A percentile compares a stretch with the other conserved stretches of the same genome.
These are phyloP conservation scores for Erysiphe pulchra DNA, from an alignment of 2,329 filamentous ascomycete species.

Conservation along the genomic window DNA sequence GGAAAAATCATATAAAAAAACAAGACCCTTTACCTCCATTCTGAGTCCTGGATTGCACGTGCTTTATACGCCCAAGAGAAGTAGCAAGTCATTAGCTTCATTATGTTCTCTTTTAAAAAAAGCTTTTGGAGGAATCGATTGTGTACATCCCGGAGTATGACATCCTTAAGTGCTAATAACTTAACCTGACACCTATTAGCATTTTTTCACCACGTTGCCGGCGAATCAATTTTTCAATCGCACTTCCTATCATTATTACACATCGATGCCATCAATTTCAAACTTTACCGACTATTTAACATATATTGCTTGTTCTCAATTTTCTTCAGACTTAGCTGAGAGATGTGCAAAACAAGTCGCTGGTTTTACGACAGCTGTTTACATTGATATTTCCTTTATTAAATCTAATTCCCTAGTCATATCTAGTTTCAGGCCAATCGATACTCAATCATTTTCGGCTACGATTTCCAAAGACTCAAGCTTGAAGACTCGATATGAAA, in stretches of 20 bases:
- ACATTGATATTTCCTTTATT: slow-evolving; percentile 51
- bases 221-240: slow-evolving; percentile 35
- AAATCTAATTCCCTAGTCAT: slow-evolving; percentile 38
- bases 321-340: slow-evolving; percentile 13
- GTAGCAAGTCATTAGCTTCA: slow-evolving; percentile 12
- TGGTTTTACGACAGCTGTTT: slow-evolving; percentile 26
- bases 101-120: slow-evolving; percentile 33
- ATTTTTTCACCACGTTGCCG: slow-evolving; percentile 35
- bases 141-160: slow-evolving; percentile 22
- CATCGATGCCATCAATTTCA: slow-evolving; percentile 30
- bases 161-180: not conserved
- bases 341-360: slow-evolving; percentile 24
- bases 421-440: slow-evolving; percentile 34
- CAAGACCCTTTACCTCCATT: slow-evolving; percentile 48
- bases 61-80: slow-evolving; percentile 34
- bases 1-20: slow-evolving; percentile 25
- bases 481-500: slow-evolving; percentile 33
- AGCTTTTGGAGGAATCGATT: slow-evolving; percentile 31
- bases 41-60: slow-evolving; percentile 61
- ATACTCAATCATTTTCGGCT: slow-evolving; percentile 6
- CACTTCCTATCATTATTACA: slow-evolving; percentile 44
- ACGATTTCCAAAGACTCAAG: slow-evolving; percentile 5
- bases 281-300: slow-evolving; percentile 27
- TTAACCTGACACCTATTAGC: slow-evolving; percentile 12
- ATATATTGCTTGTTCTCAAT: slow-evolving; percentile 22